These are phyloP conservation scores for Apiotrichum brassicae DNA, from an alignment of 1,284 basidiomycete genomes.

Conservation along the genomic window DNA sequence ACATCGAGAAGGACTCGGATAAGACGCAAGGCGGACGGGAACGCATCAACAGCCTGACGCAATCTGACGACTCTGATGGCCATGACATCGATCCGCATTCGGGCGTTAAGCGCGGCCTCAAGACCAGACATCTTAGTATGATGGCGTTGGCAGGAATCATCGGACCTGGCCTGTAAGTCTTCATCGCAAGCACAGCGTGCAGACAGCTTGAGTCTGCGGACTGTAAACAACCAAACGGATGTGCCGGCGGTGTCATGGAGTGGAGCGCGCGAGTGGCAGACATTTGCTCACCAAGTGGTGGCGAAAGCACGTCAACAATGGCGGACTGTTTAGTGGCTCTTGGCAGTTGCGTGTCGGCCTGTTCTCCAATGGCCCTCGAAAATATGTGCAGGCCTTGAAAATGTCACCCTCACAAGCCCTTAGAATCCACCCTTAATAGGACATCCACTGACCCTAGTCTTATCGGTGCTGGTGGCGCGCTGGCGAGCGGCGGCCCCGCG, in stretches of 20 bases:
- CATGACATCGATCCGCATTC: slow-evolving; percentile 12
- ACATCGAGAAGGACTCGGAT: neutral
- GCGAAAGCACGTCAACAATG: too few species aligned
- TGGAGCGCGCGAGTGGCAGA: too few species aligned
- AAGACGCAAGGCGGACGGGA: neutral
- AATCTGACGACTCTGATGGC: neutral
- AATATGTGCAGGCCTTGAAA: too few species aligned
- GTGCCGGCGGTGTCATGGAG: too few species aligned
- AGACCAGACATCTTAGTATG: slow-evolving; percentile 30
- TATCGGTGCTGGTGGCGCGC: slow-evolving; percentile 20
- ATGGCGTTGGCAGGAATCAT: slow-evolving; percentile 30
- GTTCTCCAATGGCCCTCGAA: too few species aligned
- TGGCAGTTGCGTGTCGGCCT: too few species aligned
- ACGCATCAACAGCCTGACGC: neutral
- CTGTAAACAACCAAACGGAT: too few species aligned
- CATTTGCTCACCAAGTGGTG: too few species aligned
- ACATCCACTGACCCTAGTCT: slow-evolving; percentile 2
- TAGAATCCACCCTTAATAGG: neutral
- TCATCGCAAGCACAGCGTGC: too few species aligned
- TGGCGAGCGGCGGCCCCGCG: slow-evolving; percentile 19
- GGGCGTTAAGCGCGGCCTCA: slow-evolving; percentile 23
- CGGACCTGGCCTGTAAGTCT: slow-evolving; percentile 12
- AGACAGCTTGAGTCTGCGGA: too few species aligned
- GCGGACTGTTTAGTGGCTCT: too few species aligned
- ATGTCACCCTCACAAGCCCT: neutral